These are phyloP conservation scores for Chaetoceros tenuissimus DNA, from an alignment of 108 stramenopile species.

Conservation along the genomic window DNA sequence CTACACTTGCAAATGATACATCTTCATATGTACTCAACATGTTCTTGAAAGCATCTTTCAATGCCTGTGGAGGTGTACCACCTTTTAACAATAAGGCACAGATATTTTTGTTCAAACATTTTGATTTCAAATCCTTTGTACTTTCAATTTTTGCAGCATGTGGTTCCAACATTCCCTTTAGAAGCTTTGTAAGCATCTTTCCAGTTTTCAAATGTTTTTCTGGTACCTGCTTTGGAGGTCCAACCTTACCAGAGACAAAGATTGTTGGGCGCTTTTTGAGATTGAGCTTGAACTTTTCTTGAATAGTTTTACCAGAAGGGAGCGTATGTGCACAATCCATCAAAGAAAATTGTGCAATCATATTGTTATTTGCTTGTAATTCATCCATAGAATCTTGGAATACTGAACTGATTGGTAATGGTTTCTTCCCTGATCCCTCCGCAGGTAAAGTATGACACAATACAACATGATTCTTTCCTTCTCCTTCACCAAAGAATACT, in stretches of 20 bases:
- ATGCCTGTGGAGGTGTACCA: constrained; percentile 50
- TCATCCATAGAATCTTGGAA: constrained; percentile 52
- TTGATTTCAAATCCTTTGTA: constrained; percentile 69
- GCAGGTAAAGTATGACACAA: constrained; percentile 50
- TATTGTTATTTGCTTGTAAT: constrained; percentile 36
- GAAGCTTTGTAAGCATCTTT: constrained; percentile 59
- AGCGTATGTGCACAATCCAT: constrained; percentile 68
- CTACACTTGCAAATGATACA: constrained; percentile 70
- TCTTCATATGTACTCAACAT: constrained; percentile 60
- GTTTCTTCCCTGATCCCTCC: constrained; percentile 19
- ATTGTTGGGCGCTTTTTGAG: constrained; percentile 64
- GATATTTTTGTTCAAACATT: constrained; percentile 71
- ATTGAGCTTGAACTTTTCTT: constrained; percentile 66
- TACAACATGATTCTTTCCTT: constrained; percentile 50
- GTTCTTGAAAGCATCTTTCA: constrained; percentile 74
- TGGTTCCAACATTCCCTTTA: constrained; percentile 62
- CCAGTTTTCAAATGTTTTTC: constrained; percentile 76
- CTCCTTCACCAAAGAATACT: constrained; percentile 73
- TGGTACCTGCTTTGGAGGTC: constrained; percentile 72
- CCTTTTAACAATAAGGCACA: constrained; percentile 77
- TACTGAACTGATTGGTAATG: constrained; percentile 50
- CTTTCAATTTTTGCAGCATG: constrained; percentile 84
- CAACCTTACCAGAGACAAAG: constrained; percentile 68
- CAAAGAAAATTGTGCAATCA: constrained; percentile 58
- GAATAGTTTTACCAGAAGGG: constrained; percentile 58